phyloP scores from a whole-genome alignment of 2,329 filamentous ascomycete species.

The Pseudocercospora macadamiae region DNA sequence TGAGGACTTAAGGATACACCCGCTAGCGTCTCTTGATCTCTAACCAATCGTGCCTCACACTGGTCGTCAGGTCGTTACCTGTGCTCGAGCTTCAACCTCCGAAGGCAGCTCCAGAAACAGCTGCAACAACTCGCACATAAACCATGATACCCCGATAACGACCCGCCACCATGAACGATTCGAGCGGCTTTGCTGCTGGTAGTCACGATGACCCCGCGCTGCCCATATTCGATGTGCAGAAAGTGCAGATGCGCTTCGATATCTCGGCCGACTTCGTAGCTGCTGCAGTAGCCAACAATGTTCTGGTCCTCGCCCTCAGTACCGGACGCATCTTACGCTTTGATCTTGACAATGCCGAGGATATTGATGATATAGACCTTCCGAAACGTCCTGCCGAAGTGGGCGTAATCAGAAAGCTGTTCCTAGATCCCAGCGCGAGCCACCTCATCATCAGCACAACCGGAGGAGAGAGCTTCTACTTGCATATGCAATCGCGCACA shows the following conservation, averaged over 20 bases:
- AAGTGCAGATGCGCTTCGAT: constrained; percentile 89
- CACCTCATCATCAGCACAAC: constrained; percentile 91
- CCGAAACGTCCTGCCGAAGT: constrained; percentile 90
- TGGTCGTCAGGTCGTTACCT: no score
- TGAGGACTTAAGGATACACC: no score
- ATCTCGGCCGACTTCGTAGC: constrained; percentile 95
- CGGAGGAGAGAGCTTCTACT: constrained; percentile 94
- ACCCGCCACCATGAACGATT: constrained; percentile 20
- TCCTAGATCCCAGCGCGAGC: constrained; percentile 94
- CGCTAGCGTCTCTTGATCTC: no score
- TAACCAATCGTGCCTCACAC: no score
- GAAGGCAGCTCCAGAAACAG: no score
- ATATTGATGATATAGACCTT: constrained; percentile 98
- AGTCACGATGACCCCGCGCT: constrained; percentile 57
- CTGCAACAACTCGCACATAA: no score
- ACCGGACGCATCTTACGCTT: constrained; percentile 92
- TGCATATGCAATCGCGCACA: constrained; percentile 90
- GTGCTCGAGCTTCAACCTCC: no score
- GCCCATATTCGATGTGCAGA: constrained; percentile 93
- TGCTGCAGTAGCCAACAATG: constrained; percentile 95
- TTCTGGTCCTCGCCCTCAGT: constrained; percentile 86
- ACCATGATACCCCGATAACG: constrained; percentile 17
- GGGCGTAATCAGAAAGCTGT: constrained; percentile 91
- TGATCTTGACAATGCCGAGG: constrained; percentile 87
- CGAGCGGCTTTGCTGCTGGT: constrained; percentile 35